These are phyloP conservation scores for Backusella circina DNA, from an alignment of 192 early-diverging fungal species.

Conservation along the genomic window DNA sequence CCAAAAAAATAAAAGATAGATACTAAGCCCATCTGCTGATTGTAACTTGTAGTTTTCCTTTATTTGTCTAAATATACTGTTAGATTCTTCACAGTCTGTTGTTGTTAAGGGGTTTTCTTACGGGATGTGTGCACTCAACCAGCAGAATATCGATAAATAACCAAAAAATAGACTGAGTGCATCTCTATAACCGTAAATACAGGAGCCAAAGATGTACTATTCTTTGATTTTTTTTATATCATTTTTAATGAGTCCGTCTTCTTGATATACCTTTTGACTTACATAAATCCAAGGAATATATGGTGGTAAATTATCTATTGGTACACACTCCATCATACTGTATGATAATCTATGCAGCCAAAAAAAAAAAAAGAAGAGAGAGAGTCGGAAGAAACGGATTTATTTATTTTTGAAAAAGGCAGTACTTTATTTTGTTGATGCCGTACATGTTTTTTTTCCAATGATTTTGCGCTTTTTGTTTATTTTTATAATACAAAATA, in stretches of 20 bases:
- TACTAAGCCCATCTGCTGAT: conserved; percentile 43
- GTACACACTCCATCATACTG: not conserved
- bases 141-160: conserved; percentile 58
- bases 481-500: too few relatives aligned
- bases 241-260: not conserved
- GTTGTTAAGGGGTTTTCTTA: conserved; percentile 41
- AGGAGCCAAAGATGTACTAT: conserved; percentile 40
- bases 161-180: conserved; percentile 40
- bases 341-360: not conserved
- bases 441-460: too few relatives aligned
- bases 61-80: too few relatives aligned
- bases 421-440: not conserved
- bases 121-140: conserved; percentile 68
- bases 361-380: not conserved
- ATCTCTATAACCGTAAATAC: conserved; percentile 39
- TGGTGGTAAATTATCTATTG: not conserved
- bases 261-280: not conserved
- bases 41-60: conserved; percentile 47
- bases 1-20: conserved; percentile 58
- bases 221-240: not conserved
- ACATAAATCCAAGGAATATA: conserved; percentile 12
- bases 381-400: too few relatives aligned
- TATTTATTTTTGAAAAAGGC: not conserved
- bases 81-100: too few relatives aligned
- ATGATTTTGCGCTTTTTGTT: too few relatives aligned